Base-by-base conservation (phyloP, 805 yeast species). In the Grigorovia jiainica region DNA sequence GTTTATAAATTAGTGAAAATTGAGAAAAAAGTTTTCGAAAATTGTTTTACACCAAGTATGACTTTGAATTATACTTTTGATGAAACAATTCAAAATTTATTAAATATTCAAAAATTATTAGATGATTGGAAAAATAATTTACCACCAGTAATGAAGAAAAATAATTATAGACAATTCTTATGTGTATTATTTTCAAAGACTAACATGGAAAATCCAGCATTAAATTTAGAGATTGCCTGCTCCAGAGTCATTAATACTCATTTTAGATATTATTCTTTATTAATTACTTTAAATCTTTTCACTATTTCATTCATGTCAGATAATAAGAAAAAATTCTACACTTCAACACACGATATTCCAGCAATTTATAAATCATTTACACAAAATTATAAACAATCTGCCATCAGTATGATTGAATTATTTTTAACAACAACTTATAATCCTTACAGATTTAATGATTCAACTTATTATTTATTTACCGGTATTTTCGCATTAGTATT, bases 401-500 rank as follows among this genome's bases (percentile, higher is more conserved):
- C 52, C 29, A 38, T 54, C 15, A 46, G 43, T 25, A 52, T 54
- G 45, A 39, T 56, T 8, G 39, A 46, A 35, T 36, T 51, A 6
- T 54, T 52, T 32, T 43, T 46, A 29, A 46, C 43, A 6, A 47
- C 50, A 10, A 48, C 48, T 13, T 47, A 49, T 38, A 52, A 50
- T 23, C 53, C 53, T 11, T 48, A 52, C 31, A 45, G 55, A 33
- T 49, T 47, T 38, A 51, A 54, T 13, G 55, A 53, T 18, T 20
- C 57, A 23, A 40, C 51, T 40, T 50, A 52, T 43, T 42, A 49
- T 34, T 44, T 56, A 10, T 36, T 49, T 15, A 53, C 59, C 3
- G 61, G 56, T 17, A 48, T 50, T 7, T 55, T 50, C 19, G 42
- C 41, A 1, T 43, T 56, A n/a, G 34, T 52, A 18, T 46, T 56